Evolutionary conservation across 345 rosid species (phyloP).

Genomic region (Firmiana major): DNA sequence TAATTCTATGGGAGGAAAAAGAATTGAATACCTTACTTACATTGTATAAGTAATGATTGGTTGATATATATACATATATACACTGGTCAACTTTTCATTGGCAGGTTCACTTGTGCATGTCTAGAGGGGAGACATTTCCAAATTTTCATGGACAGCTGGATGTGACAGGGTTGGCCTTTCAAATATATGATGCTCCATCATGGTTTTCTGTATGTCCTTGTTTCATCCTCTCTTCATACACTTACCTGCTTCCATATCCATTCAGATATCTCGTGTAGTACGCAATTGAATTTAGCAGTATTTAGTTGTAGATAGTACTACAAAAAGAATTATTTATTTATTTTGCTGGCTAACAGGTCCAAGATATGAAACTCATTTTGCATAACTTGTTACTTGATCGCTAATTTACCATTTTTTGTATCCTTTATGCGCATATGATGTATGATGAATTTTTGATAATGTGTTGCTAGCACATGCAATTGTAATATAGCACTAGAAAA

Average conservation of each 20-base stretch:
- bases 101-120: slow-evolving; percentile 93
- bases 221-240: slow-evolving; percentile 14
- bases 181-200: slow-evolving; percentile 87
- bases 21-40: neutral
- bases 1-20: neutral
- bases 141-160: slow-evolving; percentile 91
- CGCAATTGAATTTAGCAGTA: neutral
- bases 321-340: neutral
- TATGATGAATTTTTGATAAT: neutral
- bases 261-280: slow-evolving; percentile 11
- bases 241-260: slow-evolving; percentile 19
- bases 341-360: slow-evolving; percentile 5
- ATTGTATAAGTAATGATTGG: neutral
- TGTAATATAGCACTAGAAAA: neutral
- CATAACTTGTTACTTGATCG: neutral
- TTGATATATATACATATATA: neutral
- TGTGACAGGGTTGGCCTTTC: slow-evolving; percentile 77
- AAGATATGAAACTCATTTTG: slow-evolving; percentile 1
- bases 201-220: slow-evolving; percentile 66
- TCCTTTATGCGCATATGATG: neutral
- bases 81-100: slow-evolving; percentile 16
- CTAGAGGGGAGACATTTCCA: slow-evolving; percentile 88
- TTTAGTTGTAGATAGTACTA: neutral
- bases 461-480: slow-evolving; percentile 4
- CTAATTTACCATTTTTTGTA: neutral